Percentiles rank a stretch among this genome's conserved stretches.
These are phyloP conservation scores for Lichtheimia hyalospora DNA, from an alignment of 371 early-diverging fungal genomes.

Conservation along the genomic window DNA sequence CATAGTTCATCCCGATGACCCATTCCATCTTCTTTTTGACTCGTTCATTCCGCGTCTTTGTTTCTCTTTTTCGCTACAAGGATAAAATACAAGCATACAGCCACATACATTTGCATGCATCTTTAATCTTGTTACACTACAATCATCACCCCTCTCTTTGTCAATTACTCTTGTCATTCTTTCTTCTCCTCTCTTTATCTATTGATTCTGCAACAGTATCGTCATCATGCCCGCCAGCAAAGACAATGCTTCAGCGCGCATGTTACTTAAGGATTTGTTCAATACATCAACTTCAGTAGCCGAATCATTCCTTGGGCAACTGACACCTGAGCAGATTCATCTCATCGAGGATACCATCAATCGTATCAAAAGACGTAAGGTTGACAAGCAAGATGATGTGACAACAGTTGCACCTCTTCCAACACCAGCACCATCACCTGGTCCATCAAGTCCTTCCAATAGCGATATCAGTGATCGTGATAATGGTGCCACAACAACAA, in stretches of 20 bases:
- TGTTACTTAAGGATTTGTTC: conserved; percentile 37
- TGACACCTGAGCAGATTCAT: conserved; percentile 36
- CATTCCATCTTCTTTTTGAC: background rate
- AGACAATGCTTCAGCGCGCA: conserved; percentile 23
- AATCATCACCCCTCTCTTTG: background rate
- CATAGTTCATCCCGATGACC: conserved; percentile 1
- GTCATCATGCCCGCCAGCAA: background rate
- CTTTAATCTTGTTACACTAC: conserved; percentile 5
- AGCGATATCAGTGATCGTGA: background rate
- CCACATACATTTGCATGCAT: conserved; percentile 8
- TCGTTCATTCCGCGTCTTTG: background rate
- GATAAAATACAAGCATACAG: background rate
- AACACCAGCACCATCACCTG: conserved; percentile 1
- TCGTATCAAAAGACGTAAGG: conserved; percentile 37
- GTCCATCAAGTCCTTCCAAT: background rate
- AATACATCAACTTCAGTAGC: conserved; percentile 29
- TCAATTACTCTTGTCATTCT: conserved; percentile 1
- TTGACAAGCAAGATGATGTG: conserved; percentile 15
- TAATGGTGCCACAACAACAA: background rate
- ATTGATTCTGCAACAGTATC: background rate
- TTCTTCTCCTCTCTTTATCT: conserved; percentile 4
- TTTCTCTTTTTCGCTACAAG: background rate
- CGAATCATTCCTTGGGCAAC: conserved; percentile 28
- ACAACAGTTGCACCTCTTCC: background rate
- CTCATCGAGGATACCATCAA: conserved; percentile 37